These are phyloP conservation scores for Babesia bovis DNA, from an alignment of 169 alveolate genomes.

Conservation along the genomic window DNA sequence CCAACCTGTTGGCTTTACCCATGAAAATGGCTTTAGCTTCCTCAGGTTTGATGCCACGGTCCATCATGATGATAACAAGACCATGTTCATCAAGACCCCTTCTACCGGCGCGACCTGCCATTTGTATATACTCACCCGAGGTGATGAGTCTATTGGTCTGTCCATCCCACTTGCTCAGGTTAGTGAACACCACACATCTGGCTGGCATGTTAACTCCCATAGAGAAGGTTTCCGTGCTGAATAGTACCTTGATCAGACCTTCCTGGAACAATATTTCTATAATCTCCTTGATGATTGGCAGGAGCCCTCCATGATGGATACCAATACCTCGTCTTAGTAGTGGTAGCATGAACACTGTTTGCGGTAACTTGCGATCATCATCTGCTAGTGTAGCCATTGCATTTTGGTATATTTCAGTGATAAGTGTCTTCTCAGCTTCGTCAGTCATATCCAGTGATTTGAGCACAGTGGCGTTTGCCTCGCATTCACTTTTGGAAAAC, in stretches of 20 bases:
- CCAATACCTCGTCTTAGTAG: conserved; percentile 94
- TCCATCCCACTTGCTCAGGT: conserved; percentile 93
- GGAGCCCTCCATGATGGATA: conserved; percentile 97
- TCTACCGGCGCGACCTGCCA: conserved; percentile 97
- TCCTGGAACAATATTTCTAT: conserved; percentile 96
- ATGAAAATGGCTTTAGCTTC: conserved; percentile 90
- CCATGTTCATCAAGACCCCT: conserved; percentile 98
- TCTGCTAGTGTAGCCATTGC: conserved; percentile 96
- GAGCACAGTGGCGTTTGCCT: conserved; percentile 91
- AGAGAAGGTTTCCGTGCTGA: conserved; percentile 97
- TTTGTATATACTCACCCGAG: conserved; percentile 95
- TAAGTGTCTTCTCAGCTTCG: conserved; percentile 86
- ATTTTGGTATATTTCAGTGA: conserved; percentile 91
- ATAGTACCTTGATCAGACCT: conserved; percentile 91
- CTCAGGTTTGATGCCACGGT: conserved; percentile 88
- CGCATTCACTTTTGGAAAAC: conserved; percentile 96
- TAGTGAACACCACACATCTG: conserved; percentile 96
- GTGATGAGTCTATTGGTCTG: conserved; percentile 87
- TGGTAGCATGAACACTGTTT: conserved; percentile 90
- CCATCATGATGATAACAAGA: conserved; percentile 93
- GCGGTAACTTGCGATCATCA: conserved; percentile 93
- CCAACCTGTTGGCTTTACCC: conserved; percentile 91
- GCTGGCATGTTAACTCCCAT: conserved; percentile 99
- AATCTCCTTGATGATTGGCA: conserved; percentile 96
- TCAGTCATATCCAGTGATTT: conserved; percentile 76